Evolutionary conservation across 345 rosid species (phyloP), one percentile per base, ranked within the genome.

Genomic region (Turnera subulata): DNA sequence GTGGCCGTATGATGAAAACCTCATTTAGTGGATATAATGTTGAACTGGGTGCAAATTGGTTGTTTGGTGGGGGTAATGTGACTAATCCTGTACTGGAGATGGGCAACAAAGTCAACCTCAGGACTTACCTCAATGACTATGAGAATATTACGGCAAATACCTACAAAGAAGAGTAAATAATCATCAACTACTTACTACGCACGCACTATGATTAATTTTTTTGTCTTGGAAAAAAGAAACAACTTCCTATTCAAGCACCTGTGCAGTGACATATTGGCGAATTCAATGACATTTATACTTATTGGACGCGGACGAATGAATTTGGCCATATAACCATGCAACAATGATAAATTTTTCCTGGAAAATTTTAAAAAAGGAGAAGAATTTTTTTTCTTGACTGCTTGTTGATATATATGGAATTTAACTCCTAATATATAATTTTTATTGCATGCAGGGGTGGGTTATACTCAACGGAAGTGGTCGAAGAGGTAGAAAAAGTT

Each of bases 371-470:
- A n/a, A n/a, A n/a, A n/a, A n/a, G n/a, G n/a, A n/a, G n/a, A n/a
- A n/a, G n/a, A n/a, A n/a, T n/a, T n/a, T n/a, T n/a, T n/a, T n/a
- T n/a, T n/a, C n/a, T n/a, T n/a, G n/a, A n/a, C n/a, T n/a, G n/a
- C n/a, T n/a, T n/a, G n/a, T n/a, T n/a, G n/a, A n/a, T n/a, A n/a
- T n/a, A n/a, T n/a, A n/a, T n/a, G n/a, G n/a, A n/a, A n/a, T n/a
- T n/a, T n/a, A n/a, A n/a, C n/a, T n/a, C n/a, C n/a, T n/a, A n/a
- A n/a, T n/a, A n/a, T n/a, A n/a, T n/a, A n/a, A n/a, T n/a, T n/a
- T n/a, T n/a, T n/a, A n/a, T n/a, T n/a, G n/a, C n/a, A n/a, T n/a
- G 32, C 59, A 71, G 71, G 13, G 71, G 76, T 26, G 67, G 64
- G 18, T 21, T 65, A 11, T 61, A 71, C 55, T 24, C 24, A 7